Conservation (phyloP, 192 early-diverging fungal species). For the Rhizoclosmatium globosum region DNA sequence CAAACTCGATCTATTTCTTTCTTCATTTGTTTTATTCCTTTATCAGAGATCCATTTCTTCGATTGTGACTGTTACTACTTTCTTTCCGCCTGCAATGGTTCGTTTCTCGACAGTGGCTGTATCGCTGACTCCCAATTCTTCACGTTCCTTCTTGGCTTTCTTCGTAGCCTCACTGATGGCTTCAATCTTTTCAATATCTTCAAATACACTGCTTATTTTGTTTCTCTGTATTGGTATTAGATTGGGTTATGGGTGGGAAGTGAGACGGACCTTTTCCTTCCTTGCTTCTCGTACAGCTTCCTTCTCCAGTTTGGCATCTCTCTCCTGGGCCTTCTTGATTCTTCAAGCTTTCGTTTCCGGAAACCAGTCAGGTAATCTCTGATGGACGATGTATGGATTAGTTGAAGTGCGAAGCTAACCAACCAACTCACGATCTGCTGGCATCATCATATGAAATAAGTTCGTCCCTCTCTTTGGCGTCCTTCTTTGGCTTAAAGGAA, state of each 20-base stretch:
- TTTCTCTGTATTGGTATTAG: slow-evolving; percentile 16
- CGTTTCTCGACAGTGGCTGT: slow-evolving; percentile 6
- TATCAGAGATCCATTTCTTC: slow-evolving; percentile 35
- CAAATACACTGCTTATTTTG: slow-evolving; percentile 30
- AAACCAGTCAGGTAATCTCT: slow-evolving; percentile 60
- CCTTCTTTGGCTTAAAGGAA: not conserved
- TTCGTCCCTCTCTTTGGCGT: not conserved
- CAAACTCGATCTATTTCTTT: not conserved
- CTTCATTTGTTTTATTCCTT: slow-evolving; percentile 3
- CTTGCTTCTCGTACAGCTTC: slow-evolving; percentile 45
- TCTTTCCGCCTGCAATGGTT: slow-evolving; percentile 9
- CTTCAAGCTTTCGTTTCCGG: slow-evolving; percentile 56
- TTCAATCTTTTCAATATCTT: slow-evolving; percentile 40
- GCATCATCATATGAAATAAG: slow-evolving; percentile 7
- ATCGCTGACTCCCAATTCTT: not conserved
- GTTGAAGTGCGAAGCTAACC: not conserved
- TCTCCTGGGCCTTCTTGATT: slow-evolving; percentile 45
- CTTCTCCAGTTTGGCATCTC: slow-evolving; percentile 26
- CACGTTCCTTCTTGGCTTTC: not conserved
- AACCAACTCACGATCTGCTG: not conserved
- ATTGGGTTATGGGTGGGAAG: not conserved
- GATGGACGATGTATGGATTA: not conserved
- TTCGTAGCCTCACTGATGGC: not conserved
- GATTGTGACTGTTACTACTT: slow-evolving; percentile 47
- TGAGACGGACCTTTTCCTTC: slow-evolving; percentile 43